phyloP scores from a whole-genome alignment of 208 protist genomes.

The Entamoeba dispar region DNA sequence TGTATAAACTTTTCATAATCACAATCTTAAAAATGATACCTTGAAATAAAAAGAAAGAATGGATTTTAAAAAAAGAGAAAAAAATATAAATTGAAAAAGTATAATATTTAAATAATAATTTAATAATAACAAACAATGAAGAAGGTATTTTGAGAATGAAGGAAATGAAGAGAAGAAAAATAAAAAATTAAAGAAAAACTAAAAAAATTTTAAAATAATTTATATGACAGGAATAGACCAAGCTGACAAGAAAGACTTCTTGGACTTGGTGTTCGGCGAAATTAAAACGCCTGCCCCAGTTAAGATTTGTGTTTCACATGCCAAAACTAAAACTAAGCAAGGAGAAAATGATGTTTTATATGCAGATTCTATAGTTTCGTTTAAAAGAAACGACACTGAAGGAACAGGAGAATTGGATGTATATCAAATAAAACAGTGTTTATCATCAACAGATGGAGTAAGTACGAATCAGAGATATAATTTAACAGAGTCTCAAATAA shows the following conservation, averaged over 20 bases:
- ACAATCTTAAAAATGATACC: too few relatives aligned
- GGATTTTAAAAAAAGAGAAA: neutral
- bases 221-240: neutral
- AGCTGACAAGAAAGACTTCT: neutral
- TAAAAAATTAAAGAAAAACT: neutral
- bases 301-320: neutral
- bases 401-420: neutral
- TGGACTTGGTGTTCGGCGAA: neutral
- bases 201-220: neutral
- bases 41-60: too few relatives aligned
- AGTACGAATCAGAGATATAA: neutral
- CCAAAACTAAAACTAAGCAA: neutral
- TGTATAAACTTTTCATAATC: neutral
- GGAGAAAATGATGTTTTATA: neutral
- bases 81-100: neutral
- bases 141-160: neutral
- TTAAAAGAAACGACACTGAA: neutral
- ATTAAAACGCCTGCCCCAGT: neutral
- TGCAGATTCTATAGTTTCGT: neutral
- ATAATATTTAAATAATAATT: too few relatives aligned
- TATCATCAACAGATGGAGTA: neutral
- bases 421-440: neutral
- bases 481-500: neutral
- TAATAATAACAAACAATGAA: neutral
- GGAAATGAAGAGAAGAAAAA: neutral